phyloP scores from a whole-genome alignment of 2,329 filamentous ascomycete species.

The Myriosclerotinia curreyana region DNA sequence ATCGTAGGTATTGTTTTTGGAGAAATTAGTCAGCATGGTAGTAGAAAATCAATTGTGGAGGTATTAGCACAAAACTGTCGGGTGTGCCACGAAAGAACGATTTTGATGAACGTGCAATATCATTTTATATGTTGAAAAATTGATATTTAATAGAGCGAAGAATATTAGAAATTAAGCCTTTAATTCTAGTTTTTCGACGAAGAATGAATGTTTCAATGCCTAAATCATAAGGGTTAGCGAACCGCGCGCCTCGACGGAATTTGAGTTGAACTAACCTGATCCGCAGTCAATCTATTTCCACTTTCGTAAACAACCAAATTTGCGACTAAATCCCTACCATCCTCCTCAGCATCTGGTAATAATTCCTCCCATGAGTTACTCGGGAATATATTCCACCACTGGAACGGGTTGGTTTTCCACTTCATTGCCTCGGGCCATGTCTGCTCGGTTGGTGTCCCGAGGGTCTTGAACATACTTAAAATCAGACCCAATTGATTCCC shows the following conservation, averaged over 20 bases:
- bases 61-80: neutral
- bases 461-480: slow-evolving; percentile 83
- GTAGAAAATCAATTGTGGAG: slow-evolving; percentile 1
- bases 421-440: slow-evolving; percentile 76
- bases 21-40: neutral
- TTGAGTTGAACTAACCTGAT: slow-evolving; percentile 46
- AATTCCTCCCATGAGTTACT: slow-evolving; percentile 65
- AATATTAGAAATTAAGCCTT: neutral
- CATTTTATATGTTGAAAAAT: neutral
- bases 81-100: neutral
- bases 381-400: slow-evolving; percentile 78
- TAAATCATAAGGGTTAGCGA: slow-evolving; percentile 4
- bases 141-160: no score
- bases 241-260: neutral
- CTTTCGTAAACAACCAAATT: slow-evolving; percentile 72
- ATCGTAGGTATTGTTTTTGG: neutral
- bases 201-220: slow-evolving; percentile 20
- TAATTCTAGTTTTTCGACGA: neutral
- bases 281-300: slow-evolving; percentile 62
- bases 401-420: slow-evolving; percentile 77
- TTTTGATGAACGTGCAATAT: neutral
- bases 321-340: slow-evolving; percentile 63
- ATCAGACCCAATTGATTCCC: slow-evolving; percentile 91
- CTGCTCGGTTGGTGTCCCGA: slow-evolving; percentile 79
- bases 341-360: slow-evolving; percentile 57